These are phyloP conservation scores for Pseudocercospora macadamiae DNA, from an alignment of 2,329 filamentous ascomycete species.

Conservation along the genomic window DNA sequence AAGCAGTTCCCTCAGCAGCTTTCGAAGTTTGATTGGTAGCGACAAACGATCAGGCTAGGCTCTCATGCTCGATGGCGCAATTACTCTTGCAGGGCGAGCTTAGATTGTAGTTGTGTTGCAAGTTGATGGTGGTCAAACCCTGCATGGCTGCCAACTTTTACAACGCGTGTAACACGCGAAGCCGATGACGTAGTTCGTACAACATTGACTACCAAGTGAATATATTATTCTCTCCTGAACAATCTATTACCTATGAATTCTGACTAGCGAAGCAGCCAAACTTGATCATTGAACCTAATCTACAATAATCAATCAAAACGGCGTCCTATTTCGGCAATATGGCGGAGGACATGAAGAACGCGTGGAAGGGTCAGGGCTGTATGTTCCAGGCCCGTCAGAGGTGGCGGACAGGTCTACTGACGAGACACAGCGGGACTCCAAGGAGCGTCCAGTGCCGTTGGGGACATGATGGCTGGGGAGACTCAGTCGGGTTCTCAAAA, in stretches of 20 bases:
- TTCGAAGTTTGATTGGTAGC: too few species aligned
- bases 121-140: background rate
- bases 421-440: constrained; percentile 33
- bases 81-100: background rate
- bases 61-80: background rate
- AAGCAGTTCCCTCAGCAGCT: too few species aligned
- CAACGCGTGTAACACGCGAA: background rate
- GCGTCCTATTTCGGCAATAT: constrained; percentile 24
- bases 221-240: background rate
- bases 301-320: constrained; percentile 6
- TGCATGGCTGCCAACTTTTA: background rate
- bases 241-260: too few species aligned
- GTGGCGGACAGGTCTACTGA: background rate
- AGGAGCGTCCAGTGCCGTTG: constrained; percentile 28
- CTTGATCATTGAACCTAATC: too few species aligned
- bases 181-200: background rate
- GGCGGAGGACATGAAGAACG: constrained; percentile 34
- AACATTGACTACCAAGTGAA: background rate
- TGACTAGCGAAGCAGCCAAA: background rate
- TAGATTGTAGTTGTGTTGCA: background rate
- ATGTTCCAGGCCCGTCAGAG: background rate
- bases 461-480: constrained; percentile 32
- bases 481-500: constrained; percentile 33
- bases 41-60: too few species aligned
- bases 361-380: constrained; percentile 36